These are phyloP conservation scores for Musa schizocarpa DNA, from an alignment of 176 grass and related monocot species.

Conservation along the genomic window DNA sequence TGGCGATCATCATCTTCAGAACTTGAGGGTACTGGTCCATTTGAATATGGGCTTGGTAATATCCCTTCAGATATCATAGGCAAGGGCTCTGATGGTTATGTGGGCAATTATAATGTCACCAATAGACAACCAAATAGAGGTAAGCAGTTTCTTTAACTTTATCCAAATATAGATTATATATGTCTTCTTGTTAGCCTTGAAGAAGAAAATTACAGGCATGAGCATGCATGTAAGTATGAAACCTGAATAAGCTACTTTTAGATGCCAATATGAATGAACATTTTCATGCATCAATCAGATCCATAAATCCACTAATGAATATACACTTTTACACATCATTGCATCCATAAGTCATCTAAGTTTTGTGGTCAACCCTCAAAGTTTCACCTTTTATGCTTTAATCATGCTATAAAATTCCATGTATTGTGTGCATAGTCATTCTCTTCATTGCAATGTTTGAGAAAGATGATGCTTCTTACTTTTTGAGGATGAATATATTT, in stretches of 20 bases:
- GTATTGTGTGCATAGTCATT: neutral
- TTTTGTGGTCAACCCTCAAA: neutral
- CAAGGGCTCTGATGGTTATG: conserved; percentile 38
- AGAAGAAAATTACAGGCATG: too few species aligned
- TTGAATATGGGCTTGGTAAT: conserved; percentile 61
- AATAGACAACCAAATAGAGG: conserved; percentile 64
- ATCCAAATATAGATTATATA: too few species aligned
- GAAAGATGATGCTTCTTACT: too few species aligned
- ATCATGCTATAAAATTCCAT: too few species aligned
- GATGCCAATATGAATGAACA: neutral
- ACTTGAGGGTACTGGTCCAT: conserved; percentile 47
- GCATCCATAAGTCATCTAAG: neutral
- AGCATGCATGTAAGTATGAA: neutral
- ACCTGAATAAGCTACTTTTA: neutral
- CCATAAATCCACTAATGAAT: neutral
- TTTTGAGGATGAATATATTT: too few species aligned
- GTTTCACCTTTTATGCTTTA: neutral
- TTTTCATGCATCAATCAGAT: neutral
- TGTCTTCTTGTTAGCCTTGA: neutral
- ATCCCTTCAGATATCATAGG: conserved; percentile 38
- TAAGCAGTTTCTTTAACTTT: conserved; percentile 34
- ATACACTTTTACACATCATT: neutral
- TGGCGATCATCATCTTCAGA: conserved; percentile 58
- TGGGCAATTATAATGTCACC: conserved; percentile 53
- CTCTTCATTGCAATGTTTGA: neutral